Evolutionary conservation across 2,329 filamentous ascomycete species (phyloP).

Genomic region (Fonsecaea monophora): DNA sequence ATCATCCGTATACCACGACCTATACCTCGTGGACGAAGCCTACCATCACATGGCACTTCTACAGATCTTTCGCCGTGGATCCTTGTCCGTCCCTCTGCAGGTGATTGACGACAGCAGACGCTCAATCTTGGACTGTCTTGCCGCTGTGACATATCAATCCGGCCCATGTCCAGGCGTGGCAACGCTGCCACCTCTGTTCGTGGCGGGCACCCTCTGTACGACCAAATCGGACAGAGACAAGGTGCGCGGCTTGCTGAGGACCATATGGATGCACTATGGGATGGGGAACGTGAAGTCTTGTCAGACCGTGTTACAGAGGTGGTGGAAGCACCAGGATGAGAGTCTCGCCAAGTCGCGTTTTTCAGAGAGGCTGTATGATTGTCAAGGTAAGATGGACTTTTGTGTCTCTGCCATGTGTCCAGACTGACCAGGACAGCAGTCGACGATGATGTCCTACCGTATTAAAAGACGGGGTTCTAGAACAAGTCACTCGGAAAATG

Average conservation of each 20-base stretch:
- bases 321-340: slow-evolving; percentile 21
- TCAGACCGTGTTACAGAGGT: slow-evolving; percentile 13
- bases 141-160: slow-evolving; percentile 4
- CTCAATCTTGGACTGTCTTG: slow-evolving; percentile 6
- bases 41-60: slow-evolving; percentile 27
- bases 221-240: slow-evolving; percentile 10
- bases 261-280: slow-evolving; percentile 23
- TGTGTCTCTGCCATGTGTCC: background rate
- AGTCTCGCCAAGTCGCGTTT: background rate
- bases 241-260: slow-evolving; percentile 19
- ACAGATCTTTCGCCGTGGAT: slow-evolving; percentile 20
- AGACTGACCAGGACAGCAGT: background rate
- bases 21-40: slow-evolving; percentile 25
- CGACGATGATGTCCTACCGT: slow-evolving; percentile 6
- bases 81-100: slow-evolving; percentile 14
- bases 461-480: background rate
- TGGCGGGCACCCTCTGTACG: slow-evolving; percentile 15
- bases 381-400: slow-evolving; percentile 5
- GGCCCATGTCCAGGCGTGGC: slow-evolving; percentile 20
- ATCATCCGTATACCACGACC: slow-evolving; percentile 12
- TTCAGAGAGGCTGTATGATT: background rate
- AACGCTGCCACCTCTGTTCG: slow-evolving; percentile 21
- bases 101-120: slow-evolving; percentile 19
- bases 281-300: slow-evolving; percentile 24
- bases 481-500: background rate